Evolutionary conservation across 2,329 filamentous ascomycete species (phyloP), one percentile per base, ranked within the genome.

Genomic region (Talaromyces verruculosus): DNA sequence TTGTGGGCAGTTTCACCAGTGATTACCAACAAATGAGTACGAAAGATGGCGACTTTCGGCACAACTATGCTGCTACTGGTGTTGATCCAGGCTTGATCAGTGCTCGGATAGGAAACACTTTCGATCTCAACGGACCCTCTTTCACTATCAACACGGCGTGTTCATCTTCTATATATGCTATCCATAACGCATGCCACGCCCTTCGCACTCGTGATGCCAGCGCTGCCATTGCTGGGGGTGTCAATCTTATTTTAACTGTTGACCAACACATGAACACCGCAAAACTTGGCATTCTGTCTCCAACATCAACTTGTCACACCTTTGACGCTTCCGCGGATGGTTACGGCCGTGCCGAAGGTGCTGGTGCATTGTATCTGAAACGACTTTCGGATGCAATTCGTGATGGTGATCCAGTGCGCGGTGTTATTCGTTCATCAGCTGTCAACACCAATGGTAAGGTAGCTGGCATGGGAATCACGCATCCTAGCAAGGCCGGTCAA

Each of bases 291-390:
- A 73, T 85, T 49, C 81, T 87, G 17, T 85, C 83, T 0, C 81
- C 85, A 28, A 80, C 81, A 0, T 84, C 84, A 1, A 78, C 81
- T 43, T 86, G 82, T 13, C 81, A 80, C 60, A 84, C 79, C 74
- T 83, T 78, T 75, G 79, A 81, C 69, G 71, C 69, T 0, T 70
- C 68, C 0, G 84, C 81, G 0, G 73, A 84, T 68, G 84, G 84
- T 5, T 85, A 79, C 71, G 83, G 77, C 30, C 78, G 84, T 0
- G 83, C 81, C 5, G 85, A 87, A 61, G 84, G 84, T 1, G 73
- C 17, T 79, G 78, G n/a, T 0, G 72, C 76, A 0, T 66, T 87
- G 0, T 72, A 87, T 0, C 65, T 88, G 0, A 87, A 87, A 71
- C 75, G 72, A 1, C 70, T 87, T 0, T 71, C 69, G 2, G 71